A percentile compares a stretch with the other conserved stretches of the same genome.
Conservation (phyloP, 495 filamentous ascomycete species). For the Penicillium atrosanguineum region DNA sequence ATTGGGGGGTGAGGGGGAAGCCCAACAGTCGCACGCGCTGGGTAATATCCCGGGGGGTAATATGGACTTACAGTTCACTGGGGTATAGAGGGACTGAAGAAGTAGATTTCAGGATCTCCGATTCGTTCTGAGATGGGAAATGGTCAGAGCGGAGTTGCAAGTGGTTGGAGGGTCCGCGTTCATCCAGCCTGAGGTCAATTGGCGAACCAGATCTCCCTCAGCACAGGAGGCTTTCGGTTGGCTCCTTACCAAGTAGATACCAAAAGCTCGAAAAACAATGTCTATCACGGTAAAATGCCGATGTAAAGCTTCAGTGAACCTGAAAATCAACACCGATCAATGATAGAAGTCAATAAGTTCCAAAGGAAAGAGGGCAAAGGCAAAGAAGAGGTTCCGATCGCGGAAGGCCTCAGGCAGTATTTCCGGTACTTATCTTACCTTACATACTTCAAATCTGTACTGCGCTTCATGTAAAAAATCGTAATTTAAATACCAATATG, state of each 20-base stretch:
- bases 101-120: constrained; percentile 20
- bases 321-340: background rate
- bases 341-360: background rate
- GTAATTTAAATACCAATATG: background rate
- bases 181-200: constrained; percentile 31
- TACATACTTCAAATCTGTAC: background rate
- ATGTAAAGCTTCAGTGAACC: background rate
- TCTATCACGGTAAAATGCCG: constrained; percentile 6
- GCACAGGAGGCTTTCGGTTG: constrained; percentile 21
- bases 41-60: constrained; percentile 6
- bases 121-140: constrained; percentile 28
- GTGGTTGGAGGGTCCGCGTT: constrained; percentile 15
- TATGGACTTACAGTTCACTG: background rate
- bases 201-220: constrained; percentile 45
- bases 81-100: background rate
- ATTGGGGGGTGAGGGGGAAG: constrained; percentile 16
- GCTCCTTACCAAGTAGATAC: constrained; percentile 21
- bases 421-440: background rate
- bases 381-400: background rate
- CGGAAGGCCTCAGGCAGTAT: constrained; percentile 3
- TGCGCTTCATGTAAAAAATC: background rate
- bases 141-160: constrained; percentile 22
- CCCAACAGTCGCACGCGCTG: constrained; percentile 35
- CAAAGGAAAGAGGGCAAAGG: background rate
- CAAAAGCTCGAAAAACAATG: background rate